These are phyloP conservation scores for Cyberlindnera maritima DNA, from an alignment of 805 yeast species.

Conservation along the genomic window DNA sequence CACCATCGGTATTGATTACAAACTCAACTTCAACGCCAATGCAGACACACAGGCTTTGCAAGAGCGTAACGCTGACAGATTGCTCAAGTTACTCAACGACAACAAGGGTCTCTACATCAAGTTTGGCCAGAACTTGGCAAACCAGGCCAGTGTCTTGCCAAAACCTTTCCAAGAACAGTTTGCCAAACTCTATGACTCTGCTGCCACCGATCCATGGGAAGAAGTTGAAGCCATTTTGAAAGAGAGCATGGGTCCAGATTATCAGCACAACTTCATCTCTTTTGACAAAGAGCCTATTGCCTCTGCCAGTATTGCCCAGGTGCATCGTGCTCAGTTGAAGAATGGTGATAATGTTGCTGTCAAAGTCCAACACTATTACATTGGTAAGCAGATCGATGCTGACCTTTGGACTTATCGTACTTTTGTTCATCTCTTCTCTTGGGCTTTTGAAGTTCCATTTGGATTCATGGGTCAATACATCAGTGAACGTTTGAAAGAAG, in stretches of 20 bases:
- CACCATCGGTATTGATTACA: conserved; percentile 60
- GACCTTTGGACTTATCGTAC: conserved; percentile 59
- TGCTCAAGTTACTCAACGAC: conserved; percentile 40
- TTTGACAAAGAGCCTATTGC: conserved; percentile 64
- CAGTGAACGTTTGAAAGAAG: conserved; percentile 54
- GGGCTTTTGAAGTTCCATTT: conserved; percentile 63
- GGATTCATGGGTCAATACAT: conserved; percentile 54
- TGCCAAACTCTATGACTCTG: conserved; percentile 59
- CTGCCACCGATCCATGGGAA: conserved; percentile 58
- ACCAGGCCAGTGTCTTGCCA: conserved; percentile 70
- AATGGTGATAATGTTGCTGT: conserved; percentile 57
- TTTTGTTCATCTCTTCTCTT: conserved; percentile 51
- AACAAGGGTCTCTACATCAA: conserved; percentile 70
- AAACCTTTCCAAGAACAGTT: conserved; percentile 58
- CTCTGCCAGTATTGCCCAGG: conserved; percentile 75
- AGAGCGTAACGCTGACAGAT: conserved; percentile 51
- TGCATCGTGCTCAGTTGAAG: conserved; percentile 50
- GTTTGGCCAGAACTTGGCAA: conserved; percentile 76
- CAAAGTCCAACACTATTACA: conserved; percentile 64
- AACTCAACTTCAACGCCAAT: conserved; percentile 45
- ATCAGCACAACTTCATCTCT: conserved; percentile 36
- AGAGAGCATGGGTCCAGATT: conserved; percentile 41
- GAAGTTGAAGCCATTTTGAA: conserved; percentile 39
- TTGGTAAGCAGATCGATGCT: conserved; percentile 54
- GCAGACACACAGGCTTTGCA: conserved; percentile 54